Evolutionary conservation across 1,284 basidiomycete genomes (phyloP).

Genomic region (Ganoderma meredithae): DNA sequence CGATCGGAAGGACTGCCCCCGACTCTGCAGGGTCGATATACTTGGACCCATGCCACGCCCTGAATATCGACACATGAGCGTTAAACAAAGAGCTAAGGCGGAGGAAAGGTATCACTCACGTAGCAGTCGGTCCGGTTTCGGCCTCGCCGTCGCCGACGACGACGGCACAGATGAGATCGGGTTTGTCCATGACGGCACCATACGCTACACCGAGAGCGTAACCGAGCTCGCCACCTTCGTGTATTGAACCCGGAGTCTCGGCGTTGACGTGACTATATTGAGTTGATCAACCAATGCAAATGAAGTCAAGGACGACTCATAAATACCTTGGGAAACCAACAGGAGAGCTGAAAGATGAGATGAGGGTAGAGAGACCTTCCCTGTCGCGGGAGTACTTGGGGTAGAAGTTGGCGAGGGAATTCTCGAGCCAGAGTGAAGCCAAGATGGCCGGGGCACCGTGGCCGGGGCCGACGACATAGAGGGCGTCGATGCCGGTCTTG

Average conservation of each 20-base stretch:
- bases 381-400: slow-evolving; percentile 73
- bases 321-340: slow-evolving; percentile 74
- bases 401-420: slow-evolving; percentile 77
- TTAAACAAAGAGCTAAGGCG: background rate
- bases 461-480: slow-evolving; percentile 81
- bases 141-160: slow-evolving; percentile 90
- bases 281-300: background rate
- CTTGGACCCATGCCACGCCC: slow-evolving; percentile 86
- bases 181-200: slow-evolving; percentile 89
- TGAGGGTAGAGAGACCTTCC: slow-evolving; percentile 70
- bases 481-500: slow-evolving; percentile 62
- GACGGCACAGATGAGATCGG: slow-evolving; percentile 80
- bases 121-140: slow-evolving; percentile 86
- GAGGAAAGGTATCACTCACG: slow-evolving; percentile 39
- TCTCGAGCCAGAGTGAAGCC: slow-evolving; percentile 84
- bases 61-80: slow-evolving; percentile 24
- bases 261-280: slow-evolving; percentile 71
- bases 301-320: slow-evolving; percentile 9
- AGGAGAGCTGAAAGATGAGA: slow-evolving; percentile 69
- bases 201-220: slow-evolving; percentile 87
- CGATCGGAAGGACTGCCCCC: slow-evolving; percentile 87
- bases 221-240: slow-evolving; percentile 92
- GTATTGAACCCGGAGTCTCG: slow-evolving; percentile 86
- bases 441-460: slow-evolving; percentile 87
- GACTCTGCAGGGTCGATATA: slow-evolving; percentile 92